Conservation (phyloP, 805 yeast genomes). For the Myxozyma mucilagina region DNA sequence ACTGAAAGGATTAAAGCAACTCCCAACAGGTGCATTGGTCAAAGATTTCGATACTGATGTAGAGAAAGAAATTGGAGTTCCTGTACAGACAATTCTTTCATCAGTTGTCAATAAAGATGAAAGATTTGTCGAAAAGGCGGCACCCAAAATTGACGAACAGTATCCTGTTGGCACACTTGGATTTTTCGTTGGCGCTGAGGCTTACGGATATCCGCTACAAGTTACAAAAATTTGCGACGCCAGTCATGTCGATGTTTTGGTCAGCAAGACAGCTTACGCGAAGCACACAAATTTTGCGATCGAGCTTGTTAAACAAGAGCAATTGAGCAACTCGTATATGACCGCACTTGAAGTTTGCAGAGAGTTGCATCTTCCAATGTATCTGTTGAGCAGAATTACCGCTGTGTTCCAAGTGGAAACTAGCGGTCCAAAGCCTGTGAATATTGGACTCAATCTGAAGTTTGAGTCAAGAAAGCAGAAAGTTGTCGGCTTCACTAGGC, state of each 20-base stretch:
- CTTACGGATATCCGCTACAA: constrained; percentile 74
- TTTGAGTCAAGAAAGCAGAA: constrained; percentile 76
- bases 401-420: constrained; percentile 66
- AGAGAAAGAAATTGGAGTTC: constrained; percentile 53
- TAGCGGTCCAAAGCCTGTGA: constrained; percentile 52
- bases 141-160: constrained; percentile 77
- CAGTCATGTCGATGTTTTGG: constrained; percentile 40
- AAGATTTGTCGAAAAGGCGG: constrained; percentile 69
- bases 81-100: constrained; percentile 80
- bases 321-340: constrained; percentile 52
- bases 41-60: constrained; percentile 60
- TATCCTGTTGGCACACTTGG: constrained; percentile 72
- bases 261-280: constrained; percentile 25
- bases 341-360: constrained; percentile 67
- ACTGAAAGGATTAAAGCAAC: constrained; percentile 75
- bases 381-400: constrained; percentile 74
- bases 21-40: constrained; percentile 67
- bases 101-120: constrained; percentile 69
- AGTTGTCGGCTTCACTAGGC: constrained; percentile 83
- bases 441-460: constrained; percentile 83
- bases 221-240: constrained; percentile 43
- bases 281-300: constrained; percentile 68
- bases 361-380: constrained; percentile 55
- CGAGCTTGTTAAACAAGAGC: constrained; percentile 59
- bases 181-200: constrained; percentile 79